These are phyloP conservation scores for Hymenoscyphus albidus DNA, from an alignment of 2,329 filamentous ascomycete species.

Conservation along the genomic window DNA sequence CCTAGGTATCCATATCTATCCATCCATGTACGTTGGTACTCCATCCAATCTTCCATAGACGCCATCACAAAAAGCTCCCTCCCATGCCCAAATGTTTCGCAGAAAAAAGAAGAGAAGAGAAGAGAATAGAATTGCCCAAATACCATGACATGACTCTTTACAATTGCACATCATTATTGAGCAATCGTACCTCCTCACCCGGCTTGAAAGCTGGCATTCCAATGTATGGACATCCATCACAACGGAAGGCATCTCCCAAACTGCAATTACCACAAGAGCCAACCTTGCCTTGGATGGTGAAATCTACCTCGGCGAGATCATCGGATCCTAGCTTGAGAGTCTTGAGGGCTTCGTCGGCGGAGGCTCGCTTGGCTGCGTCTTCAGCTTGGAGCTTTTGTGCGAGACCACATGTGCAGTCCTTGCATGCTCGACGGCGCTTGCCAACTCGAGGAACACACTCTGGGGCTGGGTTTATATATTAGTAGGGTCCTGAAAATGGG, in stretches of 20 bases:
- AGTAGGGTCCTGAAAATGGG: slow-evolving; percentile 6
- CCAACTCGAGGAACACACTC: slow-evolving; percentile 85
- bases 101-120: not conserved
- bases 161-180: slow-evolving; percentile 83
- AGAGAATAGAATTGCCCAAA: no score
- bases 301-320: slow-evolving; percentile 88
- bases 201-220: slow-evolving; percentile 95
- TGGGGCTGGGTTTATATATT: slow-evolving; percentile 52
- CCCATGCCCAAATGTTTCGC: slow-evolving; percentile 8
- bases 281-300: slow-evolving; percentile 95
- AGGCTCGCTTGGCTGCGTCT: slow-evolving; percentile 63
- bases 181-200: slow-evolving; percentile 83
- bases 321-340: slow-evolving; percentile 68
- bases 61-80: not conserved
- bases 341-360: slow-evolving; percentile 61
- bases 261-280: slow-evolving; percentile 94
- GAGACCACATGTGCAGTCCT: slow-evolving; percentile 95
- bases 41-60: not conserved
- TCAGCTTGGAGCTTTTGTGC: slow-evolving; percentile 83
- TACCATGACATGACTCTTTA: slow-evolving; percentile 38
- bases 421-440: slow-evolving; percentile 89
- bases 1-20: not conserved
- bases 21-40: not conserved
- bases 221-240: slow-evolving; percentile 75
- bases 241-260: slow-evolving; percentile 83